Base-by-base conservation (phyloP, 2,329 filamentous ascomycete species). In the Aplosporella prunicola region DNA sequence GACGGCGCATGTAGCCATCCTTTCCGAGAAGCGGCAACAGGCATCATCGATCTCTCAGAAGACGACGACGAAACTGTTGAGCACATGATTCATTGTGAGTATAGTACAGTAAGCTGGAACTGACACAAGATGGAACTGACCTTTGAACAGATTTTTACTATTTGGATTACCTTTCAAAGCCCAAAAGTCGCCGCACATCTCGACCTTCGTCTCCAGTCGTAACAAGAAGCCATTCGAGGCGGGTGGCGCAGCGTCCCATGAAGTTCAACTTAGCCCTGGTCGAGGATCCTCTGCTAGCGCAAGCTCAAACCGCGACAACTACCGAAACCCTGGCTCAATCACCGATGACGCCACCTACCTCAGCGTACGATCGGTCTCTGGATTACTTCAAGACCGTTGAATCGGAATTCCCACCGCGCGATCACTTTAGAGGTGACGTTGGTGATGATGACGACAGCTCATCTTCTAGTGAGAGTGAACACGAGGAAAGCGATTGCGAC, bases 101-200 rank as follows among this genome's bases (percentile, higher is more conserved):
- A n/a, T n/a, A n/a, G n/a, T n/a, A n/a, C 27, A 22, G n/a, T 14
- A 32, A 35, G 20, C 9, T n/a, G n/a, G n/a, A n/a, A 22, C 23
- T 34, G 36, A 24, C 25, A 39, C n/a, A 32, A 33, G 32, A 33
- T 15, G 20, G 35, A 15, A n/a, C n/a, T n/a, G n/a, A n/a, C n/a
- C n/a, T n/a, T n/a, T n/a, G n/a, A n/a, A n/a, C 35, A 61, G 58
- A 62, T 44, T 61, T 63, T 40, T 63, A 63, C 48, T 52, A 62
- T 43, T 50, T 61, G 20, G 59, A 63, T 45, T 62, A 63, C 43
- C 51, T 62, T 11, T 51, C 33, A 41, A 54, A 55, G 35, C 41
- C 52, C 13, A 41, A 50, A 8, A 53, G 52, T 18, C 56, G 51
- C 40, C 50, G 51, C 17, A 48, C 47, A 2, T 55, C 56, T 17